Base-by-base conservation (phyloP, 768 basidiomycete genomes). In the Pilatotrama ljubarskyi region DNA sequence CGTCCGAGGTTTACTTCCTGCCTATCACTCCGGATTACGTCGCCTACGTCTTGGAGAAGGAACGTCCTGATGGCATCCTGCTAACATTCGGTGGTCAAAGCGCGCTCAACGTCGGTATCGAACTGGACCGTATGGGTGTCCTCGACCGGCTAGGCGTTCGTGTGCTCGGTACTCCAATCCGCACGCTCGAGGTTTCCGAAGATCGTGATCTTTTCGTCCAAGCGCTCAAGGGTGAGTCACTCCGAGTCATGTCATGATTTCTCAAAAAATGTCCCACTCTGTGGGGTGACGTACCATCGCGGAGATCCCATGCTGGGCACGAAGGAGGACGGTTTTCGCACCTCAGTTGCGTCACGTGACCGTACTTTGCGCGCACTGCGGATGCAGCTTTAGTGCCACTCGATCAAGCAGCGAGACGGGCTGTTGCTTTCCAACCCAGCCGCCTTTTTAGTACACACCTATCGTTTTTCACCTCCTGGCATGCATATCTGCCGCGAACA, bases 41-140 rank as follows among this genome's bases (percentile, higher is more conserved):
- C 64, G 96, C 97, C 62, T 98, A 98, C 70, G 94, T 99, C 25
- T 80, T 98, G 73, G 97, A 99, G 79, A 97, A 96, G 77, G 97
- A 98, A 77, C 83, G 95, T 9, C 97, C 97, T 0, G 97, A 98
- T 71, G 97, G 97, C 62, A 91, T 99, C 65, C 80, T 99, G 36
- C 85, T 99, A 60, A 98, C 97, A 11, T 98, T 99, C 66, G 97
- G 97, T 74, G 97, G 97, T 18, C 97, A 98, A 74, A 94, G 93
- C 64, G 97, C 97, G 3, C 80, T 99, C 63, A 99, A 99, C 70
- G 97, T 98, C 60, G 97, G 97, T 63, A 95, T 99, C 66, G 90
- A 88, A 69, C 84, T 99, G 37, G 95, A 98, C 76, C 88, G 86
- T 68, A 98, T 98, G 96, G 96, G 96, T 70, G 79, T 98, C 43